Conservation (phyloP, 345 rosid species). For the Dipteronia dyeriana region DNA sequence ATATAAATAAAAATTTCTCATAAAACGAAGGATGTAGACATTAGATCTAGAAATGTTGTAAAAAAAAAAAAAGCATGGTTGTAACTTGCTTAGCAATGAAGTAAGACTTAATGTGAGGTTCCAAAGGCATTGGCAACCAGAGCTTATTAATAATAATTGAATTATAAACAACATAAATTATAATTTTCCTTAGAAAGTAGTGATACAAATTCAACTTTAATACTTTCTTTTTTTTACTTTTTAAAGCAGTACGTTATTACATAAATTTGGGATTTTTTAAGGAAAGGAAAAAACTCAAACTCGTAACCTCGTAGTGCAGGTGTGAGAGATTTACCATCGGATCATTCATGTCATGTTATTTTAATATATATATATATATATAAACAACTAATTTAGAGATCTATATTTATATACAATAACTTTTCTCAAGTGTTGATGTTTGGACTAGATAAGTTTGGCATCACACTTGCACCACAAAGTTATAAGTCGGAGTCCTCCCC, state of each 20-base stretch:
- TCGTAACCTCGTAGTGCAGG: no score
- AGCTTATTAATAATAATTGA: neutral
- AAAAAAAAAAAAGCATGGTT: neutral
- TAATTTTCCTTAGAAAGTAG: neutral
- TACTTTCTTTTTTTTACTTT: neutral
- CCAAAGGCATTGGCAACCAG: neutral
- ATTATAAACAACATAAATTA: neutral
- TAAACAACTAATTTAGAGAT: neutral
- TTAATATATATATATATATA: no score
- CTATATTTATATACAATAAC: neutral
- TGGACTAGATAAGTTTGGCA: no score
- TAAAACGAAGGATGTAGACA: neutral
- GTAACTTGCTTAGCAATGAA: conserved; percentile 3
- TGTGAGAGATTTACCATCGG: no score
- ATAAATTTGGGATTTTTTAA: no score
- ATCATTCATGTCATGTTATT: no score
- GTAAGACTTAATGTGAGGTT: neutral
- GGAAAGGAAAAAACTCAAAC: no score
- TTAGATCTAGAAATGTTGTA: neutral
- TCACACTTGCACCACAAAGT: no score
- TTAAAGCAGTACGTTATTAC: no score
- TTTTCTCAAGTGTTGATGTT: no score
- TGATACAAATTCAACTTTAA: neutral
- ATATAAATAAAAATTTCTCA: neutral
- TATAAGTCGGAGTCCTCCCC: no score